Base-by-base conservation (phyloP, 345 rosid genomes). In the Punica granatum region DNA sequence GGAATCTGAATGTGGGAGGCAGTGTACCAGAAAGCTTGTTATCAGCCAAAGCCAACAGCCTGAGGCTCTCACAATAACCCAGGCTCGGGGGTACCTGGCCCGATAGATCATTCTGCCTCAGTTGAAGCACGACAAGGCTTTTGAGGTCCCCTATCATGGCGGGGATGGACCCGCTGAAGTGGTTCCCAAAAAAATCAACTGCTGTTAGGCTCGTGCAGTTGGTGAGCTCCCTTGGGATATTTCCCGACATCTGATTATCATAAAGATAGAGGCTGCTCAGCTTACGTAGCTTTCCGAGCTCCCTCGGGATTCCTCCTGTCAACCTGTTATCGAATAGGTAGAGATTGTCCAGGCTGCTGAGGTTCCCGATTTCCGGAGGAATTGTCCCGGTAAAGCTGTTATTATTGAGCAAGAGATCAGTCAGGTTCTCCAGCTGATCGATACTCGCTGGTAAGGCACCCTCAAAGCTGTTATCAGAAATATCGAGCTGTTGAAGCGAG, bases 71-170 rank as follows among this genome's bases (percentile, higher is more conserved):
- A 81, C 97, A 92, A 83, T 92, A 82, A 64, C 97, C 98, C 46
- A 92, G 68, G 69, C 86, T 84, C 59, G 93, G 81, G 14, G 98
- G 98, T 71, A 92, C 65, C 19, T 84, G 81, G 75, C 98, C 97
- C 1, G 82, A 75, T 70, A 92, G 71, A 41, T 84, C 87, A 77
- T 92, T 92, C 86, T 88, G 88, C 77, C 98, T 87, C 75, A 90
- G 72, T 28, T 92, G 96, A 77, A 92, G 92, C 62, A 81, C 56
- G 58, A 76, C 78, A 13, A 92, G 89, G 43, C 86, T 77, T 72
- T 79, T 80, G 8, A 92, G 86, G 63, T 82, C 82, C 51, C 97
- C 98, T 11, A 92, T 81, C 0, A 83, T 82, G 21, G 78, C 75
- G 66, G 97, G 96, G 74, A 92, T 86, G 36, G 81, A 70, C 31